Evolutionary conservation across 371 early-diverging fungal species (phyloP).

Genomic region (Lichtheimia corymbifera): DNA sequence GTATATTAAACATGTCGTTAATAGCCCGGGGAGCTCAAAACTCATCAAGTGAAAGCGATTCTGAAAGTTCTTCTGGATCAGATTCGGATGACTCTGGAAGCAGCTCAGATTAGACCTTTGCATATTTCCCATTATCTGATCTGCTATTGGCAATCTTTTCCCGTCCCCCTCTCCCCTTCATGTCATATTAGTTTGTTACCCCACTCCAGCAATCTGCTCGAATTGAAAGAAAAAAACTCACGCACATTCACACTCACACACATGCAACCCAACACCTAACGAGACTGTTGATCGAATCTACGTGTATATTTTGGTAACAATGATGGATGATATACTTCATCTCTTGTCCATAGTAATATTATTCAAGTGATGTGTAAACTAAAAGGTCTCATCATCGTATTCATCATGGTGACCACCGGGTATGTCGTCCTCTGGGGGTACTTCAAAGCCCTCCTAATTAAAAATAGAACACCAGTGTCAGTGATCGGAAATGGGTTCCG

Average conservation of each 20-base stretch:
- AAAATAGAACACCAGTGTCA: background rate
- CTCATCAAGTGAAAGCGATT: constrained; percentile 58
- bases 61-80: constrained; percentile 64
- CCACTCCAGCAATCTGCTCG: background rate
- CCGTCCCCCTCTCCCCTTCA: background rate
- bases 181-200: background rate
- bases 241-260: constrained; percentile 6
- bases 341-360: constrained; percentile 3
- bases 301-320: background rate
- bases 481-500: background rate
- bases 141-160: background rate
- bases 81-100: constrained; percentile 82
- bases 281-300: background rate
- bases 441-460: constrained; percentile 46
- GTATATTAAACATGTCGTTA: background rate
- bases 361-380: constrained; percentile 10
- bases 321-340: no score
- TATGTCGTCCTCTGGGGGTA: constrained; percentile 41
- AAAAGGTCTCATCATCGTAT: constrained; percentile 59
- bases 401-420: constrained; percentile 27
- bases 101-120: constrained; percentile 61
- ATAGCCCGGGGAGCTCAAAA: constrained; percentile 24
- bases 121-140: constrained; percentile 27
- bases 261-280: background rate
- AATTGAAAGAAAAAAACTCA: background rate